Base-by-base conservation (phyloP, 176 grass and related monocot genomes). In the Pontederia crassipes region DNA sequence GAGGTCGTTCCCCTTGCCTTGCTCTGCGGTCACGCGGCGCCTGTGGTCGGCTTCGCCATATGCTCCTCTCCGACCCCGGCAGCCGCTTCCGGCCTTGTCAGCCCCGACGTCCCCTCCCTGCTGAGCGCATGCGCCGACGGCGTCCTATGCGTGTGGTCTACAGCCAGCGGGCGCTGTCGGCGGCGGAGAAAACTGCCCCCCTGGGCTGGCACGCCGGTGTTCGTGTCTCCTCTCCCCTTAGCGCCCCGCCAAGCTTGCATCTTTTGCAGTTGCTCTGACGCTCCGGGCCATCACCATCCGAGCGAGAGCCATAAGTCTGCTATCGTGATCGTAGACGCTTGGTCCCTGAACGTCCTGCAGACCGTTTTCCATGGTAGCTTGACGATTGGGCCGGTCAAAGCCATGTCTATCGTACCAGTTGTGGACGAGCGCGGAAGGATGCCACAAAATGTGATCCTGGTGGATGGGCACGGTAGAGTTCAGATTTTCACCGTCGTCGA, bases 21-120 rank as follows among this genome's bases (percentile, higher is more conserved):
- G 46, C 83, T 95, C 68, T 95, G 86, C 52, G 90, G 86, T 16
- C 90, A 95, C 65, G 86, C 86, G 45, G 80, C 90, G 1, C 54
- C 86, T 65, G 79, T 95, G 52, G 26, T 68, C 8, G 71, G 27
- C 14, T 49, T 74, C 12, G 58, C 77, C 49, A 54, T 70, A 72
- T 83, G 76, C 69, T 59, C 74, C 2, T 58, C 79, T 56, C 45
- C 78, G 2, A 52, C 45, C 9, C 10, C 32, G n/a, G 35, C 79
- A 52, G 49, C 78, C 1, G 66, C 17, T 9, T 16, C n/a, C 35
- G 35, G 46, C 32, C 29, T 11, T 40, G 32, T 40, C 32, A 40
- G 32, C 16, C 66, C 52, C 2, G 55, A 55, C n/a, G 53, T 55
- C 18, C 50, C 66, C 48, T 72, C 76, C 51, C 53, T 90, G 49